Conservation (phyloP, 2,329 filamentous ascomycete species). For the Aspergillus candidus region DNA sequence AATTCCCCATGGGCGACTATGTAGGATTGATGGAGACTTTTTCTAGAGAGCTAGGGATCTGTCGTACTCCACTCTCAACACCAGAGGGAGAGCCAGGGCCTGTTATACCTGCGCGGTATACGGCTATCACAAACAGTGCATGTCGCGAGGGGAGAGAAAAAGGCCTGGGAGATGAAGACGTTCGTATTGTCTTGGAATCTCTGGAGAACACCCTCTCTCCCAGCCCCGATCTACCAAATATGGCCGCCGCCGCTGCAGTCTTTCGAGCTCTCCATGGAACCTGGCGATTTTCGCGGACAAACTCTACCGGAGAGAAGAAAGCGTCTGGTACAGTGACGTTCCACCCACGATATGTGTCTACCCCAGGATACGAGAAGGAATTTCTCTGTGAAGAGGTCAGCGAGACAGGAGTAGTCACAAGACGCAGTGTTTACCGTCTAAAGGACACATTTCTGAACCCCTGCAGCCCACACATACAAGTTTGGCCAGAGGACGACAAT, state of each 20-base stretch:
- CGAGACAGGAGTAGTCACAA: background rate
- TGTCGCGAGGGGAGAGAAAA: background rate
- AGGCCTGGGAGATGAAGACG: conserved; percentile 24
- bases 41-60: conserved; percentile 52
- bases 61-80: conserved; percentile 34
- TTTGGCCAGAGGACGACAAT: too few relatives aligned
- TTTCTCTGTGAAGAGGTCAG: conserved; percentile 26
- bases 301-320: conserved; percentile 48
- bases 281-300: conserved; percentile 54
- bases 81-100: conserved; percentile 31
- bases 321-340: conserved; percentile 60
- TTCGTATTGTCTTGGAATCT: conserved; percentile 45
- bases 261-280: conserved; percentile 65
- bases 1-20: conserved; percentile 83
- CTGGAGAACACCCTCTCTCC: conserved; percentile 28
- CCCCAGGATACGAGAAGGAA: conserved; percentile 27
- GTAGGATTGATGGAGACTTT: conserved; percentile 69
- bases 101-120: conserved; percentile 53
- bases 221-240: conserved; percentile 39
- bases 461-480: too few relatives aligned
- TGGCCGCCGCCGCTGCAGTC: conserved; percentile 59
- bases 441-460: too few relatives aligned
- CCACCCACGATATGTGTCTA: conserved; percentile 54
- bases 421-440: background rate
- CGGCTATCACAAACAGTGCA: background rate